These are phyloP conservation scores for Aspergillus sclerotiicarbonarius DNA, from an alignment of 495 filamentous ascomycete genomes.

Conservation along the genomic window DNA sequence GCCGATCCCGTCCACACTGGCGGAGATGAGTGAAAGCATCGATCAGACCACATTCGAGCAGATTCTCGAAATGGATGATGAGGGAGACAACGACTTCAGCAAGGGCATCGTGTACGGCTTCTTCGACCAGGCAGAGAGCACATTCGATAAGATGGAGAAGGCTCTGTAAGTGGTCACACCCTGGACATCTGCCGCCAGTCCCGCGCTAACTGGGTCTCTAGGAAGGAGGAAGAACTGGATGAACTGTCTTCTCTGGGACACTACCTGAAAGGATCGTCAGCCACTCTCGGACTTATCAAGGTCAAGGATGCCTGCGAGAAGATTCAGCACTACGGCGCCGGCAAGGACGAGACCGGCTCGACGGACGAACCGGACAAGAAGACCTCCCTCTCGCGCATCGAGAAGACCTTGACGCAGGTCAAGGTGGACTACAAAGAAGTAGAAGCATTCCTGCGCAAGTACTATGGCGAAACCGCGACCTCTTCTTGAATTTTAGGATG, in stretches of 20 bases:
- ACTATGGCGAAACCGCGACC: slow-evolving; percentile 53
- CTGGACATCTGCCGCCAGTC: not conserved
- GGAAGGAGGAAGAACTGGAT: slow-evolving; percentile 60
- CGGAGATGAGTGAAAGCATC: slow-evolving; percentile 66
- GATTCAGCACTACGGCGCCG: slow-evolving; percentile 88
- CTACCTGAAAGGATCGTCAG: slow-evolving; percentile 97
- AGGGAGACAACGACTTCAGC: slow-evolving; percentile 74
- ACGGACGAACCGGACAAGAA: slow-evolving; percentile 58
- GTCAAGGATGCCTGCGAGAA: slow-evolving; percentile 93
- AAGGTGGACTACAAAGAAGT: slow-evolving; percentile 77
- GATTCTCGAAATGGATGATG: slow-evolving; percentile 96
- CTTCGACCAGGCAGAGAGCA: slow-evolving; percentile 85
- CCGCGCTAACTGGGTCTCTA: slow-evolving; percentile 33
- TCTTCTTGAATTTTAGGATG: slow-evolving; percentile 6
- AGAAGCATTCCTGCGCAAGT: slow-evolving; percentile 66
- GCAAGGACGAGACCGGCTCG: slow-evolving; percentile 73
- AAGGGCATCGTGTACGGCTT: slow-evolving; percentile 86
- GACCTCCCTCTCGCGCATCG: slow-evolving; percentile 64
- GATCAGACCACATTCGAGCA: slow-evolving; percentile 83
- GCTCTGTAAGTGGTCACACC: slow-evolving; percentile 60
- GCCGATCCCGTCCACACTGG: slow-evolving; percentile 36
- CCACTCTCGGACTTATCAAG: slow-evolving; percentile 88
- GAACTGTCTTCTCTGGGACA: slow-evolving; percentile 83
- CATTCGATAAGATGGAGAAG: slow-evolving; percentile 81
- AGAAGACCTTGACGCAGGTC: slow-evolving; percentile 64